These are phyloP conservation scores for Quercus rubra DNA, from an alignment of 306 rosid genomes.

Conservation along the genomic window DNA sequence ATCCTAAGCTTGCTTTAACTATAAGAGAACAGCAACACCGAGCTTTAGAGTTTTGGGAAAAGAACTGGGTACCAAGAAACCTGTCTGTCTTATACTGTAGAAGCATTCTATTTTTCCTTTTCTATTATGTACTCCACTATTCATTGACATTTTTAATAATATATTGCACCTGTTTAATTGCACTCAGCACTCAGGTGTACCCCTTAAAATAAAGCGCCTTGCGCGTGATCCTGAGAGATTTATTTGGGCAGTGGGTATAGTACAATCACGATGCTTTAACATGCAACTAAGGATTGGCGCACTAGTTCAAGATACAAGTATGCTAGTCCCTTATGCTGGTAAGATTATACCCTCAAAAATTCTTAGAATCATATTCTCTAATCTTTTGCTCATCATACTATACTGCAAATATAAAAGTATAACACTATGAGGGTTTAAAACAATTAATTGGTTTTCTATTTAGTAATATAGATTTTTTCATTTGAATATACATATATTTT, in stretches of 20 bases:
- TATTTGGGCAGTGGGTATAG: constrained; percentile 86
- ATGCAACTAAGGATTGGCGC: constrained; percentile 79
- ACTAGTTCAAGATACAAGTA: constrained; percentile 70
- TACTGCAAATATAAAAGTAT: not conserved
- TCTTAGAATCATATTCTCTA: constrained; percentile 8
- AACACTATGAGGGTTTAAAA: not conserved
- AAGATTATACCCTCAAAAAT: constrained; percentile 16
- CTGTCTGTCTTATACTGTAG: constrained; percentile 13
- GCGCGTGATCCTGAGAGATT: constrained; percentile 77
- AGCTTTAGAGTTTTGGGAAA: constrained; percentile 76
- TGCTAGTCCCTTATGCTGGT: constrained; percentile 95
- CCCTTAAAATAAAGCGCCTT: constrained; percentile 87
- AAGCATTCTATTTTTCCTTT: constrained; percentile 16
- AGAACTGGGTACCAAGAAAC: constrained; percentile 64
- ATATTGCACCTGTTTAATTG: constrained; percentile 7
- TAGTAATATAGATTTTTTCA: not conserved
- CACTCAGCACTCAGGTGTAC: constrained; percentile 70
- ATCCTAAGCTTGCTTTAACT: constrained; percentile 67
- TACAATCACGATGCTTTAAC: constrained; percentile 84
- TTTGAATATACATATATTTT: not conserved
- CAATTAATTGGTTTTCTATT: not conserved
- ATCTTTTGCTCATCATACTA: not conserved
- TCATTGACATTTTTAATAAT: constrained; percentile 14
- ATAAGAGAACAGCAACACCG: constrained; percentile 65
- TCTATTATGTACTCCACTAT: not conserved